Conservation (phyloP, 2,329 filamentous ascomycete genomes). For the Penicillium sclerotigenum region DNA sequence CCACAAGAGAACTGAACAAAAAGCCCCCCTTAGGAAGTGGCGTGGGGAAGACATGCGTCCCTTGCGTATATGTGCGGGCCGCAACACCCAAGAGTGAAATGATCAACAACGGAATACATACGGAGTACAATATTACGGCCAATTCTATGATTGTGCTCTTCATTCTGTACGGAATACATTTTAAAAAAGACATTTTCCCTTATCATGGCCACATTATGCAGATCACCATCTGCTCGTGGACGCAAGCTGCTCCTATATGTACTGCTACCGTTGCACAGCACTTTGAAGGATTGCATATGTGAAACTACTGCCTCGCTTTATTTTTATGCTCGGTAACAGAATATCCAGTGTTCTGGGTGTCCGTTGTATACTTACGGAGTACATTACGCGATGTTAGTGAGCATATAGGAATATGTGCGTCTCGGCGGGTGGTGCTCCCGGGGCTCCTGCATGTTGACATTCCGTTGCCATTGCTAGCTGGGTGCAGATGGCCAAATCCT, state of each 20-base stretch:
- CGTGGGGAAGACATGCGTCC: slow-evolving; percentile 2
- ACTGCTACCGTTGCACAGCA: neutral
- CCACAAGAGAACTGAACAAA: neutral
- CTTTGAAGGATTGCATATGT: neutral
- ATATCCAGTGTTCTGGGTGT: neutral
- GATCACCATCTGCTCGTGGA: neutral
- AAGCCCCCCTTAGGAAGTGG: neutral
- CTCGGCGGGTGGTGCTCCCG: neutral
- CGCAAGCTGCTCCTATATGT: neutral
- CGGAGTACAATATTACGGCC: neutral
- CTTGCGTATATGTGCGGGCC: slow-evolving; percentile 9
- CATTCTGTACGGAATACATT: neutral
- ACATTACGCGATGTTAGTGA: neutral
- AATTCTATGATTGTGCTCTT: neutral
- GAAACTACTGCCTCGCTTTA: neutral
- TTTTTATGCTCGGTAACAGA: neutral
- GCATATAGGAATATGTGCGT: neutral
- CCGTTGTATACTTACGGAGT: neutral
- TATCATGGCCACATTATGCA: neutral
- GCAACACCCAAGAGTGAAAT: neutral
- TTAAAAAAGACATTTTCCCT: neutral
- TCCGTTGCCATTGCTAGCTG: slow-evolving; percentile 5
- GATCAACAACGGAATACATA: slow-evolving; percentile 2
- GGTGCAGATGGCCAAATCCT: slow-evolving; percentile 8
- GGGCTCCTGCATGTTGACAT: neutral